Evolutionary conservation across 495 filamentous ascomycete species (phyloP).

Genomic region (Trichocladium uniseriatum): DNA sequence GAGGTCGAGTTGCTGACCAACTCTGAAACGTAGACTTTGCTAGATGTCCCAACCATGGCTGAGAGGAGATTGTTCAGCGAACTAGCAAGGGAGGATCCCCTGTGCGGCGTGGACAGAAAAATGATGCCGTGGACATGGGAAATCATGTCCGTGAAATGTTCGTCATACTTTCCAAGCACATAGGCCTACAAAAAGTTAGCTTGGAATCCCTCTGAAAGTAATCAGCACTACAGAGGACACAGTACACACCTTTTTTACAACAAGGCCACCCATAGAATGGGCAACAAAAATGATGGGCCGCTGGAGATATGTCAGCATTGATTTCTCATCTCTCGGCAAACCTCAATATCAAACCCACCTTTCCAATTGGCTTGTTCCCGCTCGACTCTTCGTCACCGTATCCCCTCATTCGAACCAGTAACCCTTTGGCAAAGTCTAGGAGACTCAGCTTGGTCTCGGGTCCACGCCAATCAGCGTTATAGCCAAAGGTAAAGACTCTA

Average conservation of each 20-base stretch:
- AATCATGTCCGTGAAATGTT: neutral
- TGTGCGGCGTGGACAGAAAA: neutral
- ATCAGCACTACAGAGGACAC: neutral
- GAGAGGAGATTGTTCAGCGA: neutral
- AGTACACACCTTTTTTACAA: neutral
- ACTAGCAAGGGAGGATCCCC: neutral
- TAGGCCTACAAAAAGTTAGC: too few species aligned
- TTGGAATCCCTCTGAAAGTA: too few species aligned
- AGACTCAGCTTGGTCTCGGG: neutral
- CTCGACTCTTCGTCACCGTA: neutral
- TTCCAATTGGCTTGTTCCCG: neutral
- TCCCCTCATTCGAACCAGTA: neutral
- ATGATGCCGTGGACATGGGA: neutral
- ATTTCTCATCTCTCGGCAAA: neutral
- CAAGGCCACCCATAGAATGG: constrained; percentile 1
- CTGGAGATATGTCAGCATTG: neutral
- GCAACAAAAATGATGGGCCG: neutral
- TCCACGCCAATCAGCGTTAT: constrained; percentile 1
- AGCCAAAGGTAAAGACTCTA: neutral
- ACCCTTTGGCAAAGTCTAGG: neutral
- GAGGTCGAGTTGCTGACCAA: neutral
- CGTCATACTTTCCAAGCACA: neutral
- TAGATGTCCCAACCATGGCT: neutral
- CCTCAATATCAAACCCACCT: neutral
- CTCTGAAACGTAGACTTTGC: neutral